These are phyloP conservation scores for Xerocomellus intermedius DNA, from an alignment of 768 basidiomycete species.

Conservation along the genomic window DNA sequence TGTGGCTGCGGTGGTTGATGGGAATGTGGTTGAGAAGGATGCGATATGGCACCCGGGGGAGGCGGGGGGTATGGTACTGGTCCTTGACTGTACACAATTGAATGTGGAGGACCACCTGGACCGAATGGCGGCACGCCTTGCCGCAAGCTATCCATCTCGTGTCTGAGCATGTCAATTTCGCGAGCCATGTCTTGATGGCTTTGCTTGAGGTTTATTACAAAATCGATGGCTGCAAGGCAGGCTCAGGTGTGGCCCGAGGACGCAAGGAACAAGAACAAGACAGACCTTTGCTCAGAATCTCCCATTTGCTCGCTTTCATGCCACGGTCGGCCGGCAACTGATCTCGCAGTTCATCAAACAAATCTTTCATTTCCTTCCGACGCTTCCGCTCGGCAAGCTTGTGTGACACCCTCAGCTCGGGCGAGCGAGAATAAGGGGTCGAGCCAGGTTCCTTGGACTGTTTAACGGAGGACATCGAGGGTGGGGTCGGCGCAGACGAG, in stretches of 20 bases:
- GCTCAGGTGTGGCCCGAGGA: background rate
- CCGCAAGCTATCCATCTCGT: constrained; percentile 66
- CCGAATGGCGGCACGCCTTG: constrained; percentile 56
- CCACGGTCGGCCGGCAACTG: constrained; percentile 88
- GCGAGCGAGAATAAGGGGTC: constrained; percentile 93
- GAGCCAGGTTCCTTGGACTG: constrained; percentile 46
- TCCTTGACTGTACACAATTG: constrained; percentile 52
- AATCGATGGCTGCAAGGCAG: constrained; percentile 71
- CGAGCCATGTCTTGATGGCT: constrained; percentile 72
- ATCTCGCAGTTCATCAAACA: constrained; percentile 95
- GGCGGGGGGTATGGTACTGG: constrained; percentile 47
- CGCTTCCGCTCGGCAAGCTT: constrained; percentile 97
- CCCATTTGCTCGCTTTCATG: constrained; percentile 99
- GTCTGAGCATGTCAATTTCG: constrained; percentile 75
- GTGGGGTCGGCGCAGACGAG: constrained; percentile 36
- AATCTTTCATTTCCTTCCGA: constrained; percentile 98
- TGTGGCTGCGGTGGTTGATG: constrained; percentile 32
- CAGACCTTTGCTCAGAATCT: constrained; percentile 93
- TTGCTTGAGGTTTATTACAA: constrained; percentile 75
- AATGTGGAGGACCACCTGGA: constrained; percentile 47
- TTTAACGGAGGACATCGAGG: constrained; percentile 36
- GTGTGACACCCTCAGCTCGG: constrained; percentile 92
- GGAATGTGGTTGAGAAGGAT: constrained; percentile 34
- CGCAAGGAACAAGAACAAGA: background rate
- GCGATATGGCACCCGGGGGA: constrained; percentile 45